Conservation (phyloP, 2,329 filamentous ascomycete species). For the Aspergillus sp. region DNA sequence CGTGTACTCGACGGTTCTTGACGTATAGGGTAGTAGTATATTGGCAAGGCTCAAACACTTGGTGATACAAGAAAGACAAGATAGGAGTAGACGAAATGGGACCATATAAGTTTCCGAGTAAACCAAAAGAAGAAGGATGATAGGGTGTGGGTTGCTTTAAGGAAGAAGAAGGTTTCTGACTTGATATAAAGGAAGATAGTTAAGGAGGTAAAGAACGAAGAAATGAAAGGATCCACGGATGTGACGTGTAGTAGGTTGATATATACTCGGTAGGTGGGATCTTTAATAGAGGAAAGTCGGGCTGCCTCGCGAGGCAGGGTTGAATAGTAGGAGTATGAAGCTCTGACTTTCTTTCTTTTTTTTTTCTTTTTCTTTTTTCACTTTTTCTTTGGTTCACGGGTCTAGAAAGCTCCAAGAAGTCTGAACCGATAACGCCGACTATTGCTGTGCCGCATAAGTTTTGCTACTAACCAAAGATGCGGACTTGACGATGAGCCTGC, state of each 20-base stretch:
- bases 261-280: constrained; percentile 27
- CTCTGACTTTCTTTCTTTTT: constrained; percentile 20
- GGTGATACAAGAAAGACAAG: constrained; percentile 12
- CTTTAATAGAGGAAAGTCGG: constrained; percentile 18
- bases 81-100: not conserved
- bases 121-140: not conserved
- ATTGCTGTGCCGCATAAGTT: constrained; percentile 30
- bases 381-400: constrained; percentile 22
- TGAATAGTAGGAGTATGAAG: constrained; percentile 21
- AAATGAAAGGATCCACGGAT: constrained; percentile 20
- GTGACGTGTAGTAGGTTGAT: constrained; percentile 22
- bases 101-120: not conserved
- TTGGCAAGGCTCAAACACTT: constrained; percentile 25
- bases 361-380: not conserved
- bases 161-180: not conserved
- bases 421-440: constrained; percentile 28
- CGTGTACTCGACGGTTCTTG: constrained; percentile 7
- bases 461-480: constrained; percentile 23
- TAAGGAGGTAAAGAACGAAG: constrained; percentile 6
- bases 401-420: constrained; percentile 28
- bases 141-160: not conserved
- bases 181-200: not conserved
- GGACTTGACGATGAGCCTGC: constrained; percentile 33
- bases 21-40: not conserved
- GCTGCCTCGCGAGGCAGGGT: constrained; percentile 37